A percentile compares a stretch with the other conserved stretches of the same genome.
Conservation (phyloP, 2,329 filamentous ascomycete species). For the Talaromyces amestolkiae region DNA sequence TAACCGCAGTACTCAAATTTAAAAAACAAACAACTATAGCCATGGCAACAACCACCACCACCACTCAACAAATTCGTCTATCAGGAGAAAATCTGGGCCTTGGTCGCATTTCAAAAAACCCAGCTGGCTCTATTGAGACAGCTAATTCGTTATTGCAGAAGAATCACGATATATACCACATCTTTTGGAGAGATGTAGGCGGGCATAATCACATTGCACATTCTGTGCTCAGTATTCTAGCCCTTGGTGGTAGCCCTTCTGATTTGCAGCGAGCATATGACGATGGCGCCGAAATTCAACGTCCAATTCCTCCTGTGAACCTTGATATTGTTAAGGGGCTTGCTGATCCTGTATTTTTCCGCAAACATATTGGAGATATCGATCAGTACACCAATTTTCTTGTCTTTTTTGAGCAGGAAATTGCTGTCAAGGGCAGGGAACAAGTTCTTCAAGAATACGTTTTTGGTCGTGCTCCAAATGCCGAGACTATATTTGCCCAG, state of each 20-base stretch:
- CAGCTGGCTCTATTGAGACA: slow-evolving; percentile 12
- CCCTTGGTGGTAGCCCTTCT: slow-evolving; percentile 29
- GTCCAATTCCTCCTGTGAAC: slow-evolving; percentile 27
- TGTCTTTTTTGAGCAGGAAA: slow-evolving; percentile 65
- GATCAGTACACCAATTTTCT: slow-evolving; percentile 66
- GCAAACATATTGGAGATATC: slow-evolving; percentile 51
- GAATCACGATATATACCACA: slow-evolving; percentile 34
- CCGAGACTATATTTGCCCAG: slow-evolving; percentile 62
- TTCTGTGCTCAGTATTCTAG: slow-evolving; percentile 28
- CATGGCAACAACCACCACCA: no score
- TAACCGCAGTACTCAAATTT: no score
- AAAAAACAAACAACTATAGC: no score
- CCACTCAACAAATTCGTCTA: no score
- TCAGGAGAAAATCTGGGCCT: neutral
- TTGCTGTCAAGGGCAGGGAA: slow-evolving; percentile 59
- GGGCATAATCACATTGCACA: slow-evolving; percentile 33
- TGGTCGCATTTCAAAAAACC: neutral
- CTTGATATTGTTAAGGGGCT: slow-evolving; percentile 22
- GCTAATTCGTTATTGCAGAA: slow-evolving; percentile 27
- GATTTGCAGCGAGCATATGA: slow-evolving; percentile 29
- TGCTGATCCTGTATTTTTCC: slow-evolving; percentile 26
- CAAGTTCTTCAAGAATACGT: slow-evolving; percentile 60
- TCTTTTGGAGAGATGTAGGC: slow-evolving; percentile 30
- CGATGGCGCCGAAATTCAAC: slow-evolving; percentile 27
- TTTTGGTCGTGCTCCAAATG: slow-evolving; percentile 59